These are phyloP conservation scores for Inonotus hispidus DNA, from an alignment of 1,284 basidiomycete species.

Conservation along the genomic window DNA sequence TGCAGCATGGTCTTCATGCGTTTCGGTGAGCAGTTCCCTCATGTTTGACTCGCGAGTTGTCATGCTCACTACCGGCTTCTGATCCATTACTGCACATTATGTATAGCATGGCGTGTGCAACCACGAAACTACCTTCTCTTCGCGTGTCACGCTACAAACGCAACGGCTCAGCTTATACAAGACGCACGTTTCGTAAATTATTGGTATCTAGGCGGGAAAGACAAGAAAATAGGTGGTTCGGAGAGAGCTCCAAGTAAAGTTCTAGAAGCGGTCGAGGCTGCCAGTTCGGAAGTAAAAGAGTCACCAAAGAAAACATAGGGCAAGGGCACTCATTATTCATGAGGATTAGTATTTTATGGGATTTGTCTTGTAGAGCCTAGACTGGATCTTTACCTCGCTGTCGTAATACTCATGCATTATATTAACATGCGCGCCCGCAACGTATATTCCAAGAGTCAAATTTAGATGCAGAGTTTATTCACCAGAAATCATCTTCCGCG, in stretches of 20 bases:
- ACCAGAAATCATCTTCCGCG: constrained; percentile 90
- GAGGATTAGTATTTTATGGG: constrained; percentile 3
- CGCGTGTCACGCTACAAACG: constrained; percentile 89
- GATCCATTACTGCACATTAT: neutral
- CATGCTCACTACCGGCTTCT: neutral
- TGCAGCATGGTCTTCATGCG: constrained; percentile 89
- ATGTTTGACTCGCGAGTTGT: neutral
- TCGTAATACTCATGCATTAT: neutral
- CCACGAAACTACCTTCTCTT: constrained; percentile 94
- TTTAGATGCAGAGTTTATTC: constrained; percentile 17
- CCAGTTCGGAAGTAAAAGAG: constrained; percentile 15
- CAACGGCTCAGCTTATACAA: constrained; percentile 80
- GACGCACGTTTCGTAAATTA: constrained; percentile 85
- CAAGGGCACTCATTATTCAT: neutral
- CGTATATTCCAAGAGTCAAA: neutral
- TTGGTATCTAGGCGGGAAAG: constrained; percentile 79
- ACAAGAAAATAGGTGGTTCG: constrained; percentile 43
- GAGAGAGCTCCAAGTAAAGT: constrained; percentile 37
- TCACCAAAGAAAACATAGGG: constrained; percentile 9
- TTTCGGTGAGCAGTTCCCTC: constrained; percentile 57
- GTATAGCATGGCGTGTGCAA: constrained; percentile 84
- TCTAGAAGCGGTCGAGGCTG: constrained; percentile 43
- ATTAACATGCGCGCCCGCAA: neutral
- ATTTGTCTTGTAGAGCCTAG: constrained; percentile 6
- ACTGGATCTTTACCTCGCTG: neutral